These are phyloP conservation scores for Acacia crassicarpa DNA, from an alignment of 306 rosid genomes.

Conservation along the genomic window DNA sequence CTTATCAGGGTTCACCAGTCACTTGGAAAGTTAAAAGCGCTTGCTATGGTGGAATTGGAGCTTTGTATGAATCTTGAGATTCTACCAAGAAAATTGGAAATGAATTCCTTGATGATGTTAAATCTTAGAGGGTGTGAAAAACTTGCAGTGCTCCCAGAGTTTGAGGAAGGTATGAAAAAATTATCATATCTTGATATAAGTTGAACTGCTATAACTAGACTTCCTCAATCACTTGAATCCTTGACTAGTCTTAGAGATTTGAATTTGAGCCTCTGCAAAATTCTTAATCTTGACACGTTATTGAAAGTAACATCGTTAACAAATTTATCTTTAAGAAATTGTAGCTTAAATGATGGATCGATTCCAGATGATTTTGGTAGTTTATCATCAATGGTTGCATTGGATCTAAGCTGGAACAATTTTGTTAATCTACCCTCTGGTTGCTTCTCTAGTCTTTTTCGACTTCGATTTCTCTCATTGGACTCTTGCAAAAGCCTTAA, in stretches of 20 bases:
- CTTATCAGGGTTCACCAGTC: background rate
- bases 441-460: background rate
- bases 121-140: background rate
- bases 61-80: background rate
- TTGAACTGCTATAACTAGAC: background rate
- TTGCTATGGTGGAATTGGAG: background rate
- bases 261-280: too few relatives aligned
- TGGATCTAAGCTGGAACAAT: background rate
- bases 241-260: background rate
- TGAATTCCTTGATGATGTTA: background rate
- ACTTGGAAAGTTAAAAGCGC: background rate
- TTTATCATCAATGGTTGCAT: background rate
- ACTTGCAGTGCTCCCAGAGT: background rate
- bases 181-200: background rate
- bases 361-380: background rate
- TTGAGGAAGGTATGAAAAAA: background rate
- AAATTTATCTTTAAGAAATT: background rate
- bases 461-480: background rate
- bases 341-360: background rate
- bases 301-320: background rate
- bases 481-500: fast-evolving
- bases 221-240: background rate
- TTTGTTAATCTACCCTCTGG: background rate
- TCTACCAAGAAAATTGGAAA: conserved; percentile 1
- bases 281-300: too few relatives aligned